Evolutionary conservation across 306 rosid species (phyloP), one percentile per base, ranked within the genome.

Genomic region (Erythrophleum fordii): DNA sequence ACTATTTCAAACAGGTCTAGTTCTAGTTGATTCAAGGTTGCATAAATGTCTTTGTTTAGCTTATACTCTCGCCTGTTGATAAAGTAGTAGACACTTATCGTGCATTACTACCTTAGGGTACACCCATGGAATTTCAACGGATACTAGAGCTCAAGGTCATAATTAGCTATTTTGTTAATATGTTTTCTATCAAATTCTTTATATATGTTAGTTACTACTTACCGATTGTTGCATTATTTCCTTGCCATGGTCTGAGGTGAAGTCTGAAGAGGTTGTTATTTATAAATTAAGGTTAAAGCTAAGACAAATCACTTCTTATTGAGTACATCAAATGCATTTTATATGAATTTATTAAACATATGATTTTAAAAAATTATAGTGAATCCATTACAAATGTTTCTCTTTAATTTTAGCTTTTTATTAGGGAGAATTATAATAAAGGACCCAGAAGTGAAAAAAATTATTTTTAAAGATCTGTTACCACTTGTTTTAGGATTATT

Each of bases 71-170:
- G 61, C 99, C 99, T 8, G 85, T 90, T 73, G 99, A 95, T 83
- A 93, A 98, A 69, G 99, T 95, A 53, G 99, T 97, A 2, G 97
- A 91, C 83, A 95, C 99, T 29, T 95, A 93, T 76, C 93, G 98
- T 44, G 99, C 99, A 20, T 82, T 95, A 84, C 93, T 95, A 76
- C 99, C 98, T 18, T 98, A 95, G 88, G 99, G 99, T 82, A 95
- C 99, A 26, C 97, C 96, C 10, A 95, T 95, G 98, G 99, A 95
- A 75, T 95, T 95, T 88, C 99, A 95, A 85, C 87, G 98, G 65
- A 93, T 95, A 84, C 77, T 95, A 75, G 99, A 95, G 91, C 99
- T 95, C 81, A 95, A 95, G 98, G 99, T 95, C 64, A 72, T 60
- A 77, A 25, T 81, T 82, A 22, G 51, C 79, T 69, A 59, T 69